Conservation (phyloP, 768 basidiomycete genomes). For the Boletus tylopilopsis region DNA sequence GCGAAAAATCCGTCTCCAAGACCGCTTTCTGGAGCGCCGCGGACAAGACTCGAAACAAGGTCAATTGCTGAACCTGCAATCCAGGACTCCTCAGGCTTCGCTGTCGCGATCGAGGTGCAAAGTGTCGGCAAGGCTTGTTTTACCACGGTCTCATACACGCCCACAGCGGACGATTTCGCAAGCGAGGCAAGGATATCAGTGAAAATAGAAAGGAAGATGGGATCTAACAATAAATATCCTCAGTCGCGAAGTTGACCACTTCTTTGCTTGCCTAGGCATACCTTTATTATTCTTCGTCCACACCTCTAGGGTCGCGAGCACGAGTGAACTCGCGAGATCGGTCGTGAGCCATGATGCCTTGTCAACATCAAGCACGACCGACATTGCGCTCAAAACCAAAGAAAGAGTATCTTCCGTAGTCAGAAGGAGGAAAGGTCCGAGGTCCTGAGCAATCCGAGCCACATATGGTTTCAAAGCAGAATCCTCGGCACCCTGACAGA, state of each 20-base stretch:
- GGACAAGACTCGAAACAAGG: constrained; percentile 66
- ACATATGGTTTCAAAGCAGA: constrained; percentile 61
- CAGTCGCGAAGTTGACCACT: neutral
- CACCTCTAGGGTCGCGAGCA: constrained; percentile 65
- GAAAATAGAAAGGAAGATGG: constrained; percentile 81
- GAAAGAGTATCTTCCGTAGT: constrained; percentile 88
- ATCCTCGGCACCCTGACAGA: constrained; percentile 60
- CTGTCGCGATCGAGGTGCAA: constrained; percentile 55
- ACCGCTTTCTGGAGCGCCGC: constrained; percentile 57
- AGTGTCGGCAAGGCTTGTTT: constrained; percentile 71
- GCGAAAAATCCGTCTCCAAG: constrained; percentile 82
- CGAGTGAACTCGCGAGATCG: constrained; percentile 64
- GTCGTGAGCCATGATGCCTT: constrained; percentile 67
- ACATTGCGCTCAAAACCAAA: constrained; percentile 81
- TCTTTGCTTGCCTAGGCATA: constrained; percentile 22
- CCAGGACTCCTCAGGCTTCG: constrained; percentile 65
- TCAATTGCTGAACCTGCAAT: constrained; percentile 80
- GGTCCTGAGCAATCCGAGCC: constrained; percentile 69
- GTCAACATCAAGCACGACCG: constrained; percentile 72
- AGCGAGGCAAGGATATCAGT: constrained; percentile 76
- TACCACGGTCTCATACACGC: constrained; percentile 70
- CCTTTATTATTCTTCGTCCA: constrained; percentile 90
- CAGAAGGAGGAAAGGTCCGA: constrained; percentile 77
- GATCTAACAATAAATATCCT: constrained; percentile 51
- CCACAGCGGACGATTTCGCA: constrained; percentile 52